Evolutionary conservation across 805 yeast genomes (phyloP).

Genomic region (Wickerhamiella hasegawae): DNA sequence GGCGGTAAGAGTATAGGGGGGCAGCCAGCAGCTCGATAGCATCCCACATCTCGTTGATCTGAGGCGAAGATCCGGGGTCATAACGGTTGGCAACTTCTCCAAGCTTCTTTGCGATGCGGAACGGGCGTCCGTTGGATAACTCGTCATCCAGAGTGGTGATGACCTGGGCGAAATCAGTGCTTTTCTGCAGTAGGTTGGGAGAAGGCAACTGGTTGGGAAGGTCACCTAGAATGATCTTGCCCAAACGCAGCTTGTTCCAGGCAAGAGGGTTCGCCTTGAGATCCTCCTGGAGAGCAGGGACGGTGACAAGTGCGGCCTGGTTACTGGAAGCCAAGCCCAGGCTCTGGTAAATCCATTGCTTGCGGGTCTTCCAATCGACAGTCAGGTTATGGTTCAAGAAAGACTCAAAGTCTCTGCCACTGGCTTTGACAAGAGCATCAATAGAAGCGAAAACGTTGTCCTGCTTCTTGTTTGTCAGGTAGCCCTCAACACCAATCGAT

Average conservation of each 20-base stretch:
- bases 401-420: conserved; percentile 69
- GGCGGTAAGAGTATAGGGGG: conserved; percentile 1
- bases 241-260: not conserved
- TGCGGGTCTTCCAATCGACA: conserved; percentile 65
- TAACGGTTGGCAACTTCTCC: conserved; percentile 33
- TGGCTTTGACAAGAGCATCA: conserved; percentile 56
- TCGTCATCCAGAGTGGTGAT: conserved; percentile 56
- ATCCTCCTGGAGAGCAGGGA: not conserved
- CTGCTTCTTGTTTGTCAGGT: conserved; percentile 54
- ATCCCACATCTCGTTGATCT: conserved; percentile 33
- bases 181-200: conserved; percentile 17
- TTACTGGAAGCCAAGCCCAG: conserved; percentile 32
- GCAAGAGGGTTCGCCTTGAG: not conserved
- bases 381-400: conserved; percentile 58
- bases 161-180: conserved; percentile 43
- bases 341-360: conserved; percentile 55
- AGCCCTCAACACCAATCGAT: conserved; percentile 38
- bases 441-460: conserved; percentile 71
- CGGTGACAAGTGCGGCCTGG: not conserved
- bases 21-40: conserved; percentile 8
- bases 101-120: conserved; percentile 44
- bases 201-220: not conserved
- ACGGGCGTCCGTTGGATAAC: conserved; percentile 37
- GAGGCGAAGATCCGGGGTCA: conserved; percentile 46
- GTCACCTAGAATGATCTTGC: conserved; percentile 4